Evolutionary conservation across 2,329 filamentous ascomycete species (phyloP).

Genomic region (Ramularia endophylla): DNA sequence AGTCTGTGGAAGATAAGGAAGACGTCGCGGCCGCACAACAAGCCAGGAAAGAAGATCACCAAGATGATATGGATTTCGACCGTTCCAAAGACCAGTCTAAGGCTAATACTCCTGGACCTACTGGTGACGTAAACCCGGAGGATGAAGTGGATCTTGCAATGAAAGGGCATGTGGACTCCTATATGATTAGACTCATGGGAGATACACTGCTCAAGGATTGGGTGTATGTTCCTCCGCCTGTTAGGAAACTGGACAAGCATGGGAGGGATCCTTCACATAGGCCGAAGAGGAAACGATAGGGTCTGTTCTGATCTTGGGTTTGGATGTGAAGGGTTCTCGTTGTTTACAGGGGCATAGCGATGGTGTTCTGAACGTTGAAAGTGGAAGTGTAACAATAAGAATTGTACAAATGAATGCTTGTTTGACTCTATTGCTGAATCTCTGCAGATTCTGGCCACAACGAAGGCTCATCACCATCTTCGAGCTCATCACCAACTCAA

Average conservation of each 20-base stretch:
- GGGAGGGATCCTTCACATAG: constrained; percentile 33
- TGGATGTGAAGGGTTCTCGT: background rate
- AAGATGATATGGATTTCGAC: constrained; percentile 74
- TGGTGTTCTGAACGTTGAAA: constrained; percentile 1
- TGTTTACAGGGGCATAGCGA: constrained; percentile 6
- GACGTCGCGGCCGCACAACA: constrained; percentile 82
- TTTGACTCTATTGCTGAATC: background rate
- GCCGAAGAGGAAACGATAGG: constrained; percentile 28
- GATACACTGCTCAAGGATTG: constrained; percentile 25
- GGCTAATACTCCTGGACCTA: constrained; percentile 30
- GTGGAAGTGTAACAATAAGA: background rate
- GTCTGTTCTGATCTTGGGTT: no score
- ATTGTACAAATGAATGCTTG: background rate
- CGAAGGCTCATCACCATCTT: no score
- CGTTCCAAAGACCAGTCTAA: constrained; percentile 34
- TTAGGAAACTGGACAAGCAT: constrained; percentile 31
- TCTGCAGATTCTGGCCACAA: no score
- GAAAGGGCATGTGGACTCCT: constrained; percentile 64
- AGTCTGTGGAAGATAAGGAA: constrained; percentile 86
- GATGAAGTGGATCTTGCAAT: constrained; percentile 49
- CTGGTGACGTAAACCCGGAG: constrained; percentile 27
- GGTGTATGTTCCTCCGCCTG: constrained; percentile 31
- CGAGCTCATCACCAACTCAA: no score
- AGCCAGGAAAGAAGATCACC: constrained; percentile 79
- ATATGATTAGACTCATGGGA: constrained; percentile 31